Base-by-base conservation (phyloP, 2,329 filamentous ascomycete genomes). In the Xylariaceae sp. region DNA sequence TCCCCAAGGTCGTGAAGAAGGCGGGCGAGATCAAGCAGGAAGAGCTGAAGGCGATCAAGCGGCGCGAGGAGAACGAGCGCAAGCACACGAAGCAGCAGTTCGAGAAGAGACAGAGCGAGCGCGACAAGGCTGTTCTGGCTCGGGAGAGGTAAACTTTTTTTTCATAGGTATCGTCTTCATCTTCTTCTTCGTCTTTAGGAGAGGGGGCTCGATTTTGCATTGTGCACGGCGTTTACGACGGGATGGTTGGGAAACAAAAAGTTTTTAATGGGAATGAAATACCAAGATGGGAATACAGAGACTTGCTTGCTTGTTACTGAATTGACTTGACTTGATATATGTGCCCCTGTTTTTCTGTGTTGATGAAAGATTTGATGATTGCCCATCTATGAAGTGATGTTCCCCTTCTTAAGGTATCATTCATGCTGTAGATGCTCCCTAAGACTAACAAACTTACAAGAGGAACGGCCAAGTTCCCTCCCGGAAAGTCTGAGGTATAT, bases 1-100 rank as follows among this genome's bases (percentile, higher is more conserved):
- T 97, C 63, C 94, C 94, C 17, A 90, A 92, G 80, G 86, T 92
- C 59, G 86, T 97, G 66, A 97, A 96, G 87, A 97, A 97, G 84
- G 93, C 93, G 3, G 86, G 83, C 53, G 89, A 96, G 79, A 97
- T 97, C 77, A 99, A 99, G 85, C 78, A 78, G 59, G 91, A 95
- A 71, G 94, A 97, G 75, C 74, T 97, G 69, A 86, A 86, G 74
- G 84, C 90, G 39, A 89, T 97, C 74, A 96, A 96, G 85, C 82
- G 90, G 68, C 87, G 87, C 68, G 90, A 96, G 70, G 94, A 99
- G 80, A 99, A 99, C 72, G 90, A 96, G 76, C 83, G 94, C 66
- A 91, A 90, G 74, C 93, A 99, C 74, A 88, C 86, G 60, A 91
- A 88, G 79, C 93, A 94, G 79, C 88, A 90, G 68, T 85, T 88